Evolutionary conservation across 805 yeast species (phyloP).

Genomic region (Pichia gijzeniarum): DNA sequence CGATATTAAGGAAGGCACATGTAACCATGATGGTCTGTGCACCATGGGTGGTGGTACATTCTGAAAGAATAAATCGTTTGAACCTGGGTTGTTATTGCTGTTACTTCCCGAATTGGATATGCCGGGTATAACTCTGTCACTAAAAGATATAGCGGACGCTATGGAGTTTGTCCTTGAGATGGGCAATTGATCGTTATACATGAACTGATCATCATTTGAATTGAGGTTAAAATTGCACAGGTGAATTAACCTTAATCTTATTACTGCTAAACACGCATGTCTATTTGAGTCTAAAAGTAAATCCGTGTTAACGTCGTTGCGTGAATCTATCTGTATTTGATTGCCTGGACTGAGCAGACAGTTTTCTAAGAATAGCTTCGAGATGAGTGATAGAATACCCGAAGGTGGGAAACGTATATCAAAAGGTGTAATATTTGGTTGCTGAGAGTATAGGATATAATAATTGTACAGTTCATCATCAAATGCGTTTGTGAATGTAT

Average conservation of each 20-base stretch:
- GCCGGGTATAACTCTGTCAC: constrained; percentile 5
- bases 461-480: constrained; percentile 40
- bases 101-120: background rate
- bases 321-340: constrained; percentile 22
- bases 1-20: constrained; percentile 23
- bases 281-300: constrained; percentile 21
- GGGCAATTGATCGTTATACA: constrained; percentile 12
- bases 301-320: constrained; percentile 24
- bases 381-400: constrained; percentile 54
- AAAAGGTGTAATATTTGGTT: constrained; percentile 64
- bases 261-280: constrained; percentile 24
- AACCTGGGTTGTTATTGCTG: background rate
- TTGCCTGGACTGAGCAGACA: constrained; percentile 18
- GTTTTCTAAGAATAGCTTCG: constrained; percentile 43
- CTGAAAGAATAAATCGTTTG: background rate
- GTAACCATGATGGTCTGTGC: constrained; percentile 32
- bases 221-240: constrained; percentile 21
- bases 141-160: constrained; percentile 7
- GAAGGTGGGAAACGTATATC: constrained; percentile 60
- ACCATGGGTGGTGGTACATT: constrained; percentile 7
- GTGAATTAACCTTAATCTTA: constrained; percentile 30
- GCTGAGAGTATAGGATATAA: constrained; percentile 43
- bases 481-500: constrained; percentile 33
- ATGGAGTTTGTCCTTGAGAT: constrained; percentile 10
- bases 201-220: constrained; percentile 1